A percentile compares a stretch with the other conserved stretches of the same genome.
Conservation (phyloP, 2,329 filamentous ascomycete species). For the Cladophialophora bantiana region DNA sequence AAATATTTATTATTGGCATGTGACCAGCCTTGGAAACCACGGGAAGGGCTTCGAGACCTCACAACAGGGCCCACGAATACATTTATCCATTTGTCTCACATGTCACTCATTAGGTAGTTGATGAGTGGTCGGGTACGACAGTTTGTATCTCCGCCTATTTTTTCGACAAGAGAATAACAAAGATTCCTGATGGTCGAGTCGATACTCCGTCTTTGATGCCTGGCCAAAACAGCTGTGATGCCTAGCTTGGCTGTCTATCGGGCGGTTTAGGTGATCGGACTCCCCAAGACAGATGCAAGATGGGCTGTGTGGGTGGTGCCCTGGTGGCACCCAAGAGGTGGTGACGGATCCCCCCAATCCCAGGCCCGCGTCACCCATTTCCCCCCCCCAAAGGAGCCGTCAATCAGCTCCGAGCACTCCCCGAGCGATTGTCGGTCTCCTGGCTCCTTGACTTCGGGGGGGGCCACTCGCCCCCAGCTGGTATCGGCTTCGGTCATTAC, state of each 20-base stretch:
- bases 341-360: constrained; percentile 1
- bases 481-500: constrained; percentile 18
- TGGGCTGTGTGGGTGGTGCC: constrained; percentile 13
- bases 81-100: constrained; percentile 8
- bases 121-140: neutral
- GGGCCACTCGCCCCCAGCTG: too few relatives aligned
- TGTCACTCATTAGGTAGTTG: neutral
- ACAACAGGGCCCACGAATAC: neutral
- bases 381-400: constrained; percentile 19
- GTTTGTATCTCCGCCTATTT: neutral
- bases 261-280: neutral
- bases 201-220: neutral
- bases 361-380: constrained; percentile 6
- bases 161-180: neutral
- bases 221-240: neutral
- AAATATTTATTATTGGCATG: constrained; percentile 15
- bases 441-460: neutral
- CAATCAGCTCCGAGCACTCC: constrained; percentile 5
- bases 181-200: neutral
- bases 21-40: constrained; percentile 9
- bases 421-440: neutral
- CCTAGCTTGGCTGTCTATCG: neutral
- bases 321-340: constrained; percentile 3
- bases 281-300: neutral
- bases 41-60: too few relatives aligned